Evolutionary conservation across 371 early-diverging fungal genomes (phyloP).

Genomic region (Cokeromyces recurvatus): DNA sequence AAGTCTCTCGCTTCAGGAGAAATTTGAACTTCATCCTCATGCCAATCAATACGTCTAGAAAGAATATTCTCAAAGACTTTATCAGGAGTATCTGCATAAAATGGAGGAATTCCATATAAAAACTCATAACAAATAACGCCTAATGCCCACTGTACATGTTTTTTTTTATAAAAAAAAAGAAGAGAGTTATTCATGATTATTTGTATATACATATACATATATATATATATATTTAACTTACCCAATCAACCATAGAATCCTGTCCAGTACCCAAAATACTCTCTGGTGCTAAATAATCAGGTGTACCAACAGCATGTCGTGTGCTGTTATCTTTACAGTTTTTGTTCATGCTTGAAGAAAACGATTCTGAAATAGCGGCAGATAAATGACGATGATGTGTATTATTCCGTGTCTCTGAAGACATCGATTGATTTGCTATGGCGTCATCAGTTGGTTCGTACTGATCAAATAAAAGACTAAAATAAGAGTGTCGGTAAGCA

Average conservation of each 20-base stretch:
- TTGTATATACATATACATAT: too few relatives aligned
- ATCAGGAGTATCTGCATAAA: constrained; percentile 77
- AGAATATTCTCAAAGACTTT: constrained; percentile 87
- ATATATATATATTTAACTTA: constrained; percentile 31
- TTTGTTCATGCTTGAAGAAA: constrained; percentile 9
- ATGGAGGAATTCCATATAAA: constrained; percentile 82
- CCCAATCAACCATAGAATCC: constrained; percentile 89
- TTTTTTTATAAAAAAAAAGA: background rate
- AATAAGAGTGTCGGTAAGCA: constrained; percentile 32
- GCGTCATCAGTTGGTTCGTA: background rate
- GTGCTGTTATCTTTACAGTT: constrained; percentile 2
- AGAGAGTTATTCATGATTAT: too few relatives aligned
- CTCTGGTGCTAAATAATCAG: constrained; percentile 97
- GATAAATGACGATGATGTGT: constrained; percentile 22
- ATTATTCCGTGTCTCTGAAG: constrained; percentile 17
- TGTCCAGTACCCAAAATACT: constrained; percentile 85
- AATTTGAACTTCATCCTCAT: constrained; percentile 62
- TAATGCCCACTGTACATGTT: constrained; percentile 70
- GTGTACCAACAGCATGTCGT: constrained; percentile 79
- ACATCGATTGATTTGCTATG: constrained; percentile 3
- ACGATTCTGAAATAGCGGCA: constrained; percentile 14
- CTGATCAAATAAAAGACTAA: constrained; percentile 30
- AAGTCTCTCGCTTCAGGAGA: constrained; percentile 84
- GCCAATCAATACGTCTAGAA: constrained; percentile 67
- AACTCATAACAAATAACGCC: constrained; percentile 92